A percentile compares a stretch with the other conserved stretches of the same genome.
Evolutionary conservation across 2,329 filamentous ascomycete species (phyloP).

Genomic region (Aspergillus transmontanensis): DNA sequence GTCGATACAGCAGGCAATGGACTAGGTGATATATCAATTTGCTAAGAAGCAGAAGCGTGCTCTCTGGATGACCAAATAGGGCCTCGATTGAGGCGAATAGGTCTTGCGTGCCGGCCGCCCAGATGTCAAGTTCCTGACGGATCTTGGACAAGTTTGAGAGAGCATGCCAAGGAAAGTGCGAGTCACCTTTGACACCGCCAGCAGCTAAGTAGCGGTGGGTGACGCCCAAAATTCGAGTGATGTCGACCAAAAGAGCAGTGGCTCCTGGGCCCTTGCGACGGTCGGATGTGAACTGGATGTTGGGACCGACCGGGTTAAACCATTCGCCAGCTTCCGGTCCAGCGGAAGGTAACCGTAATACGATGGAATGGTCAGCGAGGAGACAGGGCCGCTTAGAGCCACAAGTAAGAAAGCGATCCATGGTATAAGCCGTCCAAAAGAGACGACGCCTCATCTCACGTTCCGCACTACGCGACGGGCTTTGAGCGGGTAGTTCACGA

Average conservation of each 20-base stretch:
- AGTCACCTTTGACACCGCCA: constrained; percentile 84
- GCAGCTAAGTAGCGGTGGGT: constrained; percentile 83
- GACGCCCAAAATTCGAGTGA: constrained; percentile 77
- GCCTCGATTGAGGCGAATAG: constrained; percentile 75
- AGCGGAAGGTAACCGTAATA: constrained; percentile 71
- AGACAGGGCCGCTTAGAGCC: constrained; percentile 82
- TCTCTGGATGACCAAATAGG: constrained; percentile 76
- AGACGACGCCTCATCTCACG: constrained; percentile 76
- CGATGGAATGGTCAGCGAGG: constrained; percentile 74
- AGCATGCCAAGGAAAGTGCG: constrained; percentile 88
- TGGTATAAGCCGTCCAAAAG: constrained; percentile 86
- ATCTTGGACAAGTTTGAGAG: constrained; percentile 85
- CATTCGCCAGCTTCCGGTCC: constrained; percentile 72
- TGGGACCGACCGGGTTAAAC: constrained; percentile 78
- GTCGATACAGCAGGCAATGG: constrained; percentile 83
- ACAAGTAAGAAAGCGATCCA: constrained; percentile 80
- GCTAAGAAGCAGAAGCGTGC: constrained; percentile 76
- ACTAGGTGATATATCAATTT: constrained; percentile 86
- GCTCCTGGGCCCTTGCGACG: constrained; percentile 74
- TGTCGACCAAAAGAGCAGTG: constrained; percentile 80
- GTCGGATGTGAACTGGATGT: constrained; percentile 71
- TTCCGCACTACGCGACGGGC: constrained; percentile 64
- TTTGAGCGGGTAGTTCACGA: constrained; percentile 67
- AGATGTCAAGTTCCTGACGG: constrained; percentile 79
- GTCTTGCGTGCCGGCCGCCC: constrained; percentile 79